phyloP scores from a whole-genome alignment of 345 rosid species.

The Erysimum cheiranthoides region DNA sequence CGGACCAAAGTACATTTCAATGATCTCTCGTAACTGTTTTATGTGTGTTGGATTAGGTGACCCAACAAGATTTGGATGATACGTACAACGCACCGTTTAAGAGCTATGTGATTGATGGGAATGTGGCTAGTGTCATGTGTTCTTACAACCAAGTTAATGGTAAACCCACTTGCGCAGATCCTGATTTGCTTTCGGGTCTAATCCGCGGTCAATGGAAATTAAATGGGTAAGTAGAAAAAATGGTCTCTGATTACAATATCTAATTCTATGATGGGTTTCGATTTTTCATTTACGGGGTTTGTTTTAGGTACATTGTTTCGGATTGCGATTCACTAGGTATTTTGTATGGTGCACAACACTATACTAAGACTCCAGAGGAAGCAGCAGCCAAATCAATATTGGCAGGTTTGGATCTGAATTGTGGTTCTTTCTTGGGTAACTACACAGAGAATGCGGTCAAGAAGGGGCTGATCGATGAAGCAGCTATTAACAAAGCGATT shows the following conservation, averaged over 20 bases:
- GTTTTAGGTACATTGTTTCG: constrained; percentile 56
- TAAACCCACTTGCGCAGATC: constrained; percentile 72
- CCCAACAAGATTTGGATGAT: constrained; percentile 72
- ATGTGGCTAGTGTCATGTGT: constrained; percentile 85
- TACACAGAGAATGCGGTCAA: constrained; percentile 63
- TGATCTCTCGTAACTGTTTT: too few relatives aligned
- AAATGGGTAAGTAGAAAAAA: constrained; percentile 53
- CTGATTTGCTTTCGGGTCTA: constrained; percentile 59
- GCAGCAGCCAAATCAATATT: constrained; percentile 62
- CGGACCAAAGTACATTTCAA: not conserved
- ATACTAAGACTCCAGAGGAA: constrained; percentile 73
- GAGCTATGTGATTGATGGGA: constrained; percentile 73
- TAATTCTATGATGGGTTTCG: not conserved
- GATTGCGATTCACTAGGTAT: constrained; percentile 43
- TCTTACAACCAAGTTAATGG: constrained; percentile 79
- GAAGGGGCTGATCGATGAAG: constrained; percentile 36
- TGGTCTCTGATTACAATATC: too few relatives aligned
- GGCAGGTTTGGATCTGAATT: constrained; percentile 75
- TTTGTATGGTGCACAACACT: constrained; percentile 53
- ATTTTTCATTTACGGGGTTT: not conserved
- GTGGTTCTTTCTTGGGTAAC: constrained; percentile 56
- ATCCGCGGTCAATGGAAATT: constrained; percentile 70
- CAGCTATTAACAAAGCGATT: constrained; percentile 51
- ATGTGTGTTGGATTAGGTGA: constrained; percentile 50
- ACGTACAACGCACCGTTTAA: constrained; percentile 73